A percentile compares a stretch with the other conserved stretches of the same genome.
Evolutionary conservation across 163 green algal genomes (phyloP).

Genomic region (Scenedesmus sp.): DNA sequence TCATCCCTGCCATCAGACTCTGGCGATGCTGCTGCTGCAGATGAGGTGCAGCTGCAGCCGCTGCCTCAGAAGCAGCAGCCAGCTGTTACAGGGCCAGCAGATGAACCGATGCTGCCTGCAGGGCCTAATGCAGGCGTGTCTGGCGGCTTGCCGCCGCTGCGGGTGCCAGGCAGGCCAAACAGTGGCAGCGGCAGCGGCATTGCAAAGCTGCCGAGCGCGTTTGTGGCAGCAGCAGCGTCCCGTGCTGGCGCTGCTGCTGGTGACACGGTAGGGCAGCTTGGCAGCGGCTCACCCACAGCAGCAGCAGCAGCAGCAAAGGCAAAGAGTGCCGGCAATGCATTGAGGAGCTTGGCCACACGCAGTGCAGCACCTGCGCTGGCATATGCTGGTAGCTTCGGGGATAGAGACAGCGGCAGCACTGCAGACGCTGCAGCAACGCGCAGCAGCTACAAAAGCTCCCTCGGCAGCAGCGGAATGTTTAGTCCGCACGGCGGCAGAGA

Average conservation of each 20-base stretch:
- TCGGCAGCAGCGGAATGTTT: not conserved
- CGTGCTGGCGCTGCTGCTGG: not conserved
- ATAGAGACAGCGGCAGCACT: not conserved
- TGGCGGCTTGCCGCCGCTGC: not conserved
- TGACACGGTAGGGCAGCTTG: too few species aligned
- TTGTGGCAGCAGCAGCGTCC: not conserved
- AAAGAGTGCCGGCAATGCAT: not conserved
- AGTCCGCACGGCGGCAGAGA: not conserved
- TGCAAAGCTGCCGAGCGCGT: not conserved
- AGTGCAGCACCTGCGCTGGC: constrained; percentile 9
- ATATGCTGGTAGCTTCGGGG: not conserved
- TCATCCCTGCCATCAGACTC: not conserved
- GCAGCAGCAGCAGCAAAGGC: constrained; percentile 9
- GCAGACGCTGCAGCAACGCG: not conserved
- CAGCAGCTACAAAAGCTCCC: not conserved
- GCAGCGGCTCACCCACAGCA: not conserved
- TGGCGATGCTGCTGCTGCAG: not conserved
- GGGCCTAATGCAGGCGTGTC: not conserved
- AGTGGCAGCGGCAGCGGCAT: not conserved
- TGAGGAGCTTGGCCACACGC: constrained; percentile 29
- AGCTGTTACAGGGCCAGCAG: not conserved
- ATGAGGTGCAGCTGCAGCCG: not conserved
- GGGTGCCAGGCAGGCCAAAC: not conserved
- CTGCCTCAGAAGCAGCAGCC: not conserved
- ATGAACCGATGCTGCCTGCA: not conserved